Conservation (phyloP, 2,329 filamentous ascomycete genomes). For the Fusarium praegraminearum region DNA sequence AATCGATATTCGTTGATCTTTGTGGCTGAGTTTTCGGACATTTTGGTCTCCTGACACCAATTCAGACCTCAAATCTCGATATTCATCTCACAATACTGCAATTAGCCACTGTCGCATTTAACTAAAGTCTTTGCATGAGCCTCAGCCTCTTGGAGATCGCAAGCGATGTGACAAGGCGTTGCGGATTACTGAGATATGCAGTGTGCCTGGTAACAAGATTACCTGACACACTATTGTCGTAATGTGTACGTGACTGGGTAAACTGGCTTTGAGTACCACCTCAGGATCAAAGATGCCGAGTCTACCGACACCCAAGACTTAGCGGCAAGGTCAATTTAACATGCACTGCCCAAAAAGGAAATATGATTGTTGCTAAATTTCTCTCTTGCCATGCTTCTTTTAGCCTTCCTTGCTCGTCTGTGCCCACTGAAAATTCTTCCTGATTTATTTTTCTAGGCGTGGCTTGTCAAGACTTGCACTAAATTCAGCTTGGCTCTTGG, state of each 20-base stretch:
- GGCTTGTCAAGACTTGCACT: conserved; percentile 20
- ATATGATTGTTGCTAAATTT: conserved; percentile 17
- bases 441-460: conserved; percentile 18
- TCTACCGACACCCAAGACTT: conserved; percentile 35
- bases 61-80: conserved; percentile 28
- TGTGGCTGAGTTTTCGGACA: conserved; percentile 33
- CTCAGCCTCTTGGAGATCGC: conserved; percentile 26
- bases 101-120: neutral
- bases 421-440: conserved; percentile 16
- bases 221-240: conserved; percentile 38
- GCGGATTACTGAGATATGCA: conserved; percentile 12
- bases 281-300: conserved; percentile 35
- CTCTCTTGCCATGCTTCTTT: conserved; percentile 10
- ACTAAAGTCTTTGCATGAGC: neutral
- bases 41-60: conserved; percentile 1
- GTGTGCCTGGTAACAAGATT: conserved; percentile 29
- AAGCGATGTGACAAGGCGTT: conserved; percentile 1
- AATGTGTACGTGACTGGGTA: conserved; percentile 25
- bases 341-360: conserved; percentile 22
- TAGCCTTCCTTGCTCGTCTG: neutral
- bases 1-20: conserved; percentile 17
- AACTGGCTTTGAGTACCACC: conserved; percentile 7
- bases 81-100: neutral
- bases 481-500: conserved; percentile 23
- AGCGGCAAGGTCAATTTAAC: conserved; percentile 21